Conservation (phyloP, 176 grass and related monocot genomes). For the Pontederia paniculata region DNA sequence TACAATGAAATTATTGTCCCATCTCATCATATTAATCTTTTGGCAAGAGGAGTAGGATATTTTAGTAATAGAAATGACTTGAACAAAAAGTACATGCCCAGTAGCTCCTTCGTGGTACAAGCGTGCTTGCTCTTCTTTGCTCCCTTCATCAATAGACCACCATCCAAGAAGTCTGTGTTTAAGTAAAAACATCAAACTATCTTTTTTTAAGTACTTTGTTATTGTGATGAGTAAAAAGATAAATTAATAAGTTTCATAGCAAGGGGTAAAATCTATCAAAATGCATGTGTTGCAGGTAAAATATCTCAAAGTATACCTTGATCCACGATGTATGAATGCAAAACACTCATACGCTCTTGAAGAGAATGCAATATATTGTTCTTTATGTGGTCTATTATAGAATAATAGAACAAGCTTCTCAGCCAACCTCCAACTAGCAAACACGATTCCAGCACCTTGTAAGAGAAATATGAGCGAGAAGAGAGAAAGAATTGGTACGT, state of each 20-base stretch:
- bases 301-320: constrained; percentile 24
- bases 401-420: constrained; percentile 44
- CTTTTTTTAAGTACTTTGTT: too few relatives aligned
- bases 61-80: not conserved
- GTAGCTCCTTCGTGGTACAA: constrained; percentile 31
- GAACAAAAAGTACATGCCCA: constrained; percentile 31
- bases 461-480: constrained; percentile 49
- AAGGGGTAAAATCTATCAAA: too few relatives aligned
- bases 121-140: constrained; percentile 51
- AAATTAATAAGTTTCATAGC: too few relatives aligned
- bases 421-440: constrained; percentile 45
- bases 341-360: constrained; percentile 35
- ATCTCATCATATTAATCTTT: not conserved
- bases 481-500: constrained; percentile 43
- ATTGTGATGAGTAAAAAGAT: too few relatives aligned
- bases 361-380: constrained; percentile 33
- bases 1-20: too few relatives aligned
- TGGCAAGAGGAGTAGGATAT: constrained; percentile 5
- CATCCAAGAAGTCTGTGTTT: constrained; percentile 39
- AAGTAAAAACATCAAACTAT: too few relatives aligned
- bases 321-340: constrained; percentile 49
- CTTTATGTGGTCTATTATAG: constrained; percentile 18
- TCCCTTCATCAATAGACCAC: constrained; percentile 60
- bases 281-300: too few relatives aligned
- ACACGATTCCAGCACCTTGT: constrained; percentile 29